phyloP scores from a whole-genome alignment of 164 flowering plant species.

The Nymphaea colorata region DNA sequence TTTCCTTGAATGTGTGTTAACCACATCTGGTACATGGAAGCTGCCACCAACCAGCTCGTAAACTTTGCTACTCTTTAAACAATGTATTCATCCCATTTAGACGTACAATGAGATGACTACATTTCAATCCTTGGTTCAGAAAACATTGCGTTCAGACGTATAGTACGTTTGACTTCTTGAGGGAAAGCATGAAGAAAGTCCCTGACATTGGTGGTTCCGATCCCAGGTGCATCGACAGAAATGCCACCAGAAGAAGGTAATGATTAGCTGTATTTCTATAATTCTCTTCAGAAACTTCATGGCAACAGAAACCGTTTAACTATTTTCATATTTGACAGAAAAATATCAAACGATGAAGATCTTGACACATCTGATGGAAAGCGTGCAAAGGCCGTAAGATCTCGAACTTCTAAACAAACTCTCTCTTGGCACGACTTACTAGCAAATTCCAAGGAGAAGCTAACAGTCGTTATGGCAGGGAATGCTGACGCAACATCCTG shows the following conservation, averaged over 20 bases:
- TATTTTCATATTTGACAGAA: not conserved
- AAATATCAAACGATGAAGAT: not conserved
- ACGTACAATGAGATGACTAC: too few species aligned
- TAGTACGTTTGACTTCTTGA: conserved; percentile 2
- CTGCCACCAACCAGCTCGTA: too few species aligned
- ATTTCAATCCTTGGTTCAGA: not conserved
- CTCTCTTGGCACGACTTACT: not conserved
- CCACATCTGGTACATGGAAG: too few species aligned
- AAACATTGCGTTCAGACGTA: conserved; percentile 2
- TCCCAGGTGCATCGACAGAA: not conserved
- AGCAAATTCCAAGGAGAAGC: not conserved
- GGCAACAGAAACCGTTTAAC: not conserved
- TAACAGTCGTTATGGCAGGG: conserved; percentile 5
- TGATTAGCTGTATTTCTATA: not conserved
- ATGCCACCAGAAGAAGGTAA: conserved; percentile 1
- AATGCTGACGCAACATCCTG: conserved; percentile 3
- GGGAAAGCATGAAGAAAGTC: conserved; percentile 1
- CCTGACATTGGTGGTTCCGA: conserved; percentile 3
- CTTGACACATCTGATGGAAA: not conserved
- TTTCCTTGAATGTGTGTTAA: too few species aligned
- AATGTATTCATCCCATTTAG: too few species aligned
- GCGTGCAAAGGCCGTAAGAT: not conserved
- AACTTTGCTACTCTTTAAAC: too few species aligned
- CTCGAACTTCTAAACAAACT: not conserved
- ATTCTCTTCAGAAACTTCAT: not conserved